A percentile compares a stretch with the other conserved stretches of the same genome.
phyloP scores from a whole-genome alignment of 768 basidiomycete species.

The Phylloporus rhodoxanthus region DNA sequence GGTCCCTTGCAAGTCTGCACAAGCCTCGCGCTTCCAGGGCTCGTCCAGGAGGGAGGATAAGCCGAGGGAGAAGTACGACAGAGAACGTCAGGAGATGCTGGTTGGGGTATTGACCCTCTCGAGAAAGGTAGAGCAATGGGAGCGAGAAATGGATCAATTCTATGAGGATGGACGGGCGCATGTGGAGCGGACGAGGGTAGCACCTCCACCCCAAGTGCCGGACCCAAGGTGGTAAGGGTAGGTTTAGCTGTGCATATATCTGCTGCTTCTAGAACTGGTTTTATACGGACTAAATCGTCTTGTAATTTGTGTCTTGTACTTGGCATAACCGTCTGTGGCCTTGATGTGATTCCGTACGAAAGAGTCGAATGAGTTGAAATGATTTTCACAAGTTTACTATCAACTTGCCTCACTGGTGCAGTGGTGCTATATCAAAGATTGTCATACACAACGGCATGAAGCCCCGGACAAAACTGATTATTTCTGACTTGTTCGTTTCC shows the following conservation, averaged over 20 bases:
- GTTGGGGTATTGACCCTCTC: neutral
- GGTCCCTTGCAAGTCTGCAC: neutral
- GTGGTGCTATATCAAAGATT: no score
- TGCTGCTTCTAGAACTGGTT: neutral
- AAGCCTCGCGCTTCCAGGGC: neutral
- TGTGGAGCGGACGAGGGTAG: neutral
- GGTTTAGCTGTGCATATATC: neutral
- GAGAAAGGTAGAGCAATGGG: neutral
- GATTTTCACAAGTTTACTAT: no score
- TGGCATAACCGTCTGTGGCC: no score
- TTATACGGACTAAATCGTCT: no score
- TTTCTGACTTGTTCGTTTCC: no score
- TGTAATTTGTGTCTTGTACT: no score
- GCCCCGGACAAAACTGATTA: no score
- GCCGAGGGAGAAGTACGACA: slow-evolving; percentile 18
- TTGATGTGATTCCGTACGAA: no score
- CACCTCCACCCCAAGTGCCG: neutral
- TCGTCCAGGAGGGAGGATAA: neutral
- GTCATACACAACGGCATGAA: no score
- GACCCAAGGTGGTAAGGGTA: neutral
- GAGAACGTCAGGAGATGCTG: slow-evolving; percentile 2
- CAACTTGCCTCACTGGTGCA: no score
- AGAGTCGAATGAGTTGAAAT: no score
- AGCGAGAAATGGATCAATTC: neutral
- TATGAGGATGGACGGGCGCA: neutral